A percentile compares a stretch with the other conserved stretches of the same genome.
Evolutionary conservation across 2,329 filamentous ascomycete genomes (phyloP).

Genomic region (Ambrosiella xylebori): DNA sequence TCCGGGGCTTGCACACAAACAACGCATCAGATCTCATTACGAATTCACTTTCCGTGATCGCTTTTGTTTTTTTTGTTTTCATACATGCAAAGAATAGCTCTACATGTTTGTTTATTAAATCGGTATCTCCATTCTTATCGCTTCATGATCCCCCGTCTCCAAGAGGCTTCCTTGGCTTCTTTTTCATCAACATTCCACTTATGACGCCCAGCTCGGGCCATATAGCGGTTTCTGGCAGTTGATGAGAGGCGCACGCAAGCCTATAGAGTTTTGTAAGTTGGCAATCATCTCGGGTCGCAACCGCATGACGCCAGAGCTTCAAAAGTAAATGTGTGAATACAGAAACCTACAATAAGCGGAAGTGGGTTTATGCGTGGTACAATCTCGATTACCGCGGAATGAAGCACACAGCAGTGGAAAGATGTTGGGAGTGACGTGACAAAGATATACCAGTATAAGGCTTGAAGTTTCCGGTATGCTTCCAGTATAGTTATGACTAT

Average conservation of each 20-base stretch:
- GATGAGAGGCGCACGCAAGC: neutral
- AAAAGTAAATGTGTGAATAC: neutral
- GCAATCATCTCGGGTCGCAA: neutral
- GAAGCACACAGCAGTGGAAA: neutral
- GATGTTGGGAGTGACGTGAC: neutral
- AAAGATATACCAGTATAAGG: too few species aligned
- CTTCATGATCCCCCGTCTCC: too few species aligned
- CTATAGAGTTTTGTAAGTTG: neutral
- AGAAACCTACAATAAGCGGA: neutral
- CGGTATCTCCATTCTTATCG: too few species aligned
- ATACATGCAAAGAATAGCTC: too few species aligned
- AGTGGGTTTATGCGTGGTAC: neutral
- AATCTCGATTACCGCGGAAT: neutral
- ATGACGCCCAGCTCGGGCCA: neutral
- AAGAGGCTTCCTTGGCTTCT: neutral
- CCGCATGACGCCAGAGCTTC: neutral
- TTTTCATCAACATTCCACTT: neutral
- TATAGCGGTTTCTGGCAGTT: neutral
- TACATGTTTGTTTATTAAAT: too few species aligned
- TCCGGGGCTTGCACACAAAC: too few species aligned
- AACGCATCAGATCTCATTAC: too few species aligned
- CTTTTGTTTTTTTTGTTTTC: too few species aligned
- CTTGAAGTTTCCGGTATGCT: too few species aligned
- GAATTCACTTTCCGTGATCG: too few species aligned
- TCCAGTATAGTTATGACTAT: too few species aligned